These are phyloP conservation scores for Effrenium voratum DNA, from an alignment of 73 alveolate species.

Conservation along the genomic window DNA sequence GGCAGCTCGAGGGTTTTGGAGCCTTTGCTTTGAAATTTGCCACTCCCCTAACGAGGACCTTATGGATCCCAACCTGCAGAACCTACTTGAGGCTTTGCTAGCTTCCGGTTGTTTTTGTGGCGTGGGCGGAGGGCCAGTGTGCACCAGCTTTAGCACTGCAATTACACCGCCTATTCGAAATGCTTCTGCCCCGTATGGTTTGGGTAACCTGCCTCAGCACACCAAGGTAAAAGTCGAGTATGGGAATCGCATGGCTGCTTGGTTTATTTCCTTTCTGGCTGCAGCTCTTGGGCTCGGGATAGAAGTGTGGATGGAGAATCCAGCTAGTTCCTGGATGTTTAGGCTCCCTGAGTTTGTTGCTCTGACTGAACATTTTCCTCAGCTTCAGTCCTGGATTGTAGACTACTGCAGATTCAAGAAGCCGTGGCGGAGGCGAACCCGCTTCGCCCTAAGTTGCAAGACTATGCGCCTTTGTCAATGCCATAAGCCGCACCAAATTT, in stretches of 20 bases:
- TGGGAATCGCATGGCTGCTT: neutral
- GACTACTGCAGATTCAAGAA: conserved; percentile 3
- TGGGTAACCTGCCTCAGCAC: neutral
- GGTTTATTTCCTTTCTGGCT: neutral
- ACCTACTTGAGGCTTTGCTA: neutral
- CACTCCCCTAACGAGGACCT: neutral
- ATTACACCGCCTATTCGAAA: neutral
- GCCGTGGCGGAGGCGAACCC: conserved; percentile 9
- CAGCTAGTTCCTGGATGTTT: neutral
- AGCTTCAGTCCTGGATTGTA: neutral
- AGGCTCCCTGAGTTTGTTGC: neutral
- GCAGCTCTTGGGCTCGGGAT: neutral
- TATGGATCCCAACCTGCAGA: neutral
- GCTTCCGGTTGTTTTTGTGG: neutral
- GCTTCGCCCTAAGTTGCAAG: no score
- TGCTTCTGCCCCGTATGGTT: neutral
- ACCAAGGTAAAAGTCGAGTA: neutral
- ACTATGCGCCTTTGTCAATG: no score
- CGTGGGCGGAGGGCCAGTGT: neutral
- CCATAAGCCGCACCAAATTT: neutral
- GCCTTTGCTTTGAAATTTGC: neutral
- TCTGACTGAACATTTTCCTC: neutral
- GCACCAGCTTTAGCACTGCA: neutral
- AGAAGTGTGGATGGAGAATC: neutral
- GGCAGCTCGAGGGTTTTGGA: neutral